Conservation (phyloP, 768 basidiomycete genomes). For the Hebeloma cylindrosporum region DNA sequence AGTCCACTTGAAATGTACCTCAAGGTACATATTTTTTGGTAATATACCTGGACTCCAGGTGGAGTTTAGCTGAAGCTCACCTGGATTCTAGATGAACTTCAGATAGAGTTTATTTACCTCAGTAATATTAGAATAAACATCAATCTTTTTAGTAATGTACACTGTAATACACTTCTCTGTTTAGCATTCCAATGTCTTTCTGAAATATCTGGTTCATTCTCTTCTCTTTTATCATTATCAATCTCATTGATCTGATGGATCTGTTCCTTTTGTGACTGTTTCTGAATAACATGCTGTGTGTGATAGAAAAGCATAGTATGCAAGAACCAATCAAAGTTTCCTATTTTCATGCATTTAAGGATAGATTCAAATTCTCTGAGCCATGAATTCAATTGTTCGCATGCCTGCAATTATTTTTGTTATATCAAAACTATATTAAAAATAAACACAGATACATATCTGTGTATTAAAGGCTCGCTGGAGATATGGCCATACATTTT, state of each 20-base stretch:
- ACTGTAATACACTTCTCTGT: constrained; percentile 1
- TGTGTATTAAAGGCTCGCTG: constrained; percentile 30
- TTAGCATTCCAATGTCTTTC: not conserved
- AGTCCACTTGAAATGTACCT: too few relatives aligned
- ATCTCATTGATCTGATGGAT: not conserved
- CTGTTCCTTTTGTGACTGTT: too few relatives aligned
- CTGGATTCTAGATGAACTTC: too few relatives aligned
- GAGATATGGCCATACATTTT: constrained; percentile 19
- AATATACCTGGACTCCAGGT: too few relatives aligned
- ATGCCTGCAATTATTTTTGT: constrained; percentile 19
- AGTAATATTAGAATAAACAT: not conserved
- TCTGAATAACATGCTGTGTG: not conserved
- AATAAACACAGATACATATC: constrained; percentile 9
- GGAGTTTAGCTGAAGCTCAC: too few relatives aligned
- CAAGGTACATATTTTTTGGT: too few relatives aligned
- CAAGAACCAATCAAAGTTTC: constrained; percentile 24
- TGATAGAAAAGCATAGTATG: constrained; percentile 9
- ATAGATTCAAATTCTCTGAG: constrained; percentile 19
- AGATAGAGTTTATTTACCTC: too few relatives aligned
- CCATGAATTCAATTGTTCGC: constrained; percentile 26
- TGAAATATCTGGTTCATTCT: not conserved
- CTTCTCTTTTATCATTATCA: not conserved
- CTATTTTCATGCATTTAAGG: constrained; percentile 23
- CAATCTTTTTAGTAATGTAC: not conserved
- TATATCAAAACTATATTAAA: not conserved